phyloP scores from a whole-genome alignment of 1,284 basidiomycete genomes.

The Pisolithus thermaeus region DNA sequence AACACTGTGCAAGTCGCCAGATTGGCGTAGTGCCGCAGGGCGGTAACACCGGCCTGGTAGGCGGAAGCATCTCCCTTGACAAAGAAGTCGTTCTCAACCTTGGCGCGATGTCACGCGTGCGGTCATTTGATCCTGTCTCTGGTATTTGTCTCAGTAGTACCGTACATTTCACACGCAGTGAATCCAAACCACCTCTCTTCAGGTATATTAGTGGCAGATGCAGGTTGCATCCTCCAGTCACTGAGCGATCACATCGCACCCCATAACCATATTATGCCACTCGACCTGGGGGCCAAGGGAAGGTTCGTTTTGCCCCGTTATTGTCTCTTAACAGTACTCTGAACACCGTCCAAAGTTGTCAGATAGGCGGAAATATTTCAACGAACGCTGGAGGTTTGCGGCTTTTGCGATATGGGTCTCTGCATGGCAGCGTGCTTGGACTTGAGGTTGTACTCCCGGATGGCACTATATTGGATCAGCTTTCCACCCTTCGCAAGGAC shows the following conservation, averaged over 20 bases:
- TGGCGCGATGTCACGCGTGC: conserved; percentile 78
- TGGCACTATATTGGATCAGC: conserved; percentile 87
- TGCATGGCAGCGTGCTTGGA: conserved; percentile 96
- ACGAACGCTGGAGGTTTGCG: conserved; percentile 98
- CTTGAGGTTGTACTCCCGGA: conserved; percentile 96
- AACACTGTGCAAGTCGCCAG: conserved; percentile 73
- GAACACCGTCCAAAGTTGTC: conserved; percentile 57
- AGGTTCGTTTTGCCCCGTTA: conserved; percentile 45
- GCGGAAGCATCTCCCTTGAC: conserved; percentile 88
- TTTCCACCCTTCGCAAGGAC: conserved; percentile 89
- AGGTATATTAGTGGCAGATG: conserved; percentile 78
- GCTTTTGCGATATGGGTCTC: conserved; percentile 89
- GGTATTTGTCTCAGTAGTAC: conserved; percentile 39
- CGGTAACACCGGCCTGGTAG: conserved; percentile 97
- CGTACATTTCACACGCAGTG: conserved; percentile 9
- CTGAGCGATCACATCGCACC: conserved; percentile 85
- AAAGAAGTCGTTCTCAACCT: conserved; percentile 90
- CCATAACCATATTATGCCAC: conserved; percentile 93
- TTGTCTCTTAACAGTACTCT: not conserved
- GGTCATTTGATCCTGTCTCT: conserved; percentile 90
- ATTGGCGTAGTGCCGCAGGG: conserved; percentile 95
- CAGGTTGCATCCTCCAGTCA: conserved; percentile 92
- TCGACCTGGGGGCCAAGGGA: conserved; percentile 97
- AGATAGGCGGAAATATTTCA: conserved; percentile 96
- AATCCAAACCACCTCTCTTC: conserved; percentile 2